A percentile compares a stretch with the other conserved stretches of the same genome.
These are phyloP conservation scores for Ustilago trichophora DNA, from an alignment of 1,284 basidiomycete genomes.

Conservation along the genomic window DNA sequence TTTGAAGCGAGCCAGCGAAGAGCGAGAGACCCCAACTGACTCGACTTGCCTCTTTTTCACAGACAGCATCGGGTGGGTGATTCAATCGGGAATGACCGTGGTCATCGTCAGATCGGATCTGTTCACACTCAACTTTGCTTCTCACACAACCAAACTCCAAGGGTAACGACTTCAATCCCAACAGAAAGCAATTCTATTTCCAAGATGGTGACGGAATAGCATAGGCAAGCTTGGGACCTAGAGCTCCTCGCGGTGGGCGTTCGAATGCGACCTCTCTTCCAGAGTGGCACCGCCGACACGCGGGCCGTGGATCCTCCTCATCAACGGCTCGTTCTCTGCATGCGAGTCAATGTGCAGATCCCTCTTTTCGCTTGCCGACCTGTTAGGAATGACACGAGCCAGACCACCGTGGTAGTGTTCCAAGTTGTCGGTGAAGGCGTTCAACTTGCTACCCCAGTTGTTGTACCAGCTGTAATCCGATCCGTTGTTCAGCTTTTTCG, in stretches of 20 bases:
- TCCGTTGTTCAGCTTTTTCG: conserved; percentile 49
- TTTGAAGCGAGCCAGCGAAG: too few species aligned
- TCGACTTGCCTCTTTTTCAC: too few species aligned
- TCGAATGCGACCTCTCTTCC: conserved; percentile 28
- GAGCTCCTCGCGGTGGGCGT: conserved; percentile 25
- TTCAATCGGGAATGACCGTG: too few species aligned
- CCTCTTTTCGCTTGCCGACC: conserved; percentile 20
- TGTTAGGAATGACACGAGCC: conserved; percentile 24
- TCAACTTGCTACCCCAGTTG: conserved; percentile 46
- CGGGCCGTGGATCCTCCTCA: conserved; percentile 37
- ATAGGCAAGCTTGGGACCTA: too few species aligned
- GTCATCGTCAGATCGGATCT: too few species aligned
- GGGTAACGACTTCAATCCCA: too few species aligned
- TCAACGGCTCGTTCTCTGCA: conserved; percentile 38
- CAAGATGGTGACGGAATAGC: too few species aligned
- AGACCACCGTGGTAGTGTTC: conserved; percentile 54
- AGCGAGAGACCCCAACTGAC: too few species aligned
- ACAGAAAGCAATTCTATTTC: too few species aligned
- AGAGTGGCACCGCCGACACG: conserved; percentile 2
- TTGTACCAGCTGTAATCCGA: conserved; percentile 50
- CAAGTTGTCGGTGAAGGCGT: conserved; percentile 37
- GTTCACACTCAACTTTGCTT: too few species aligned
- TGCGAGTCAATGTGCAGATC: conserved; percentile 27
- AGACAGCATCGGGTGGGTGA: too few species aligned
- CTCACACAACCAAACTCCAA: too few species aligned